Base-by-base conservation (phyloP, 2,329 filamentous ascomycete species). In the Monosporascus sp. region DNA sequence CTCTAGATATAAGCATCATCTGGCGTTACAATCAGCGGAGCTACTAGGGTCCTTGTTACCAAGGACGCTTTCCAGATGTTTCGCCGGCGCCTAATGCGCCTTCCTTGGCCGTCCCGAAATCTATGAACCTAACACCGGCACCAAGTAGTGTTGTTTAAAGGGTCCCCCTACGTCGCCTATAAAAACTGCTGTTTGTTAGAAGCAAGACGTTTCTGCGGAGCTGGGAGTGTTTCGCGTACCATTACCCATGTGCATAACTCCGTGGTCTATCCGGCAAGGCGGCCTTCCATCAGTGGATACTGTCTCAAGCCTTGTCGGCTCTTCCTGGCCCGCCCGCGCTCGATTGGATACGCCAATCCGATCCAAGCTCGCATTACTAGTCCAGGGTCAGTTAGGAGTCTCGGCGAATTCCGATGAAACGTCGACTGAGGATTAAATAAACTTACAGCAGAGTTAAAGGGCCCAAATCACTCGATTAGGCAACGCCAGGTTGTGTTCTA, bases 301-400 rank as follows among this genome's bases (percentile, higher is more conserved):
- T 2, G 51, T 58, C 48, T 58, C 56, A 7, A 56, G 18, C 22
- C 22, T 20, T 15, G 24, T 51, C 28, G 40, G 54, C 22, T 51
- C 22, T 14, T 51, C 44, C 35, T 47, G 51, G 31, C 35, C 50
- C 41, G 38, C 35, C 40, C 28, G 22, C 44, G 35, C 2, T 51
- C 43, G 3, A 31, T 40, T 20, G 51, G 54, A 35, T 56, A 58
- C 2, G 54, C 45, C 7, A 56, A 50, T 9, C 48, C 51, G 31
- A 58, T 41, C 40, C 54, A 54, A 9, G 56, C 54, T 50, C 56
- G 54, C 47, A 51, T 52, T 18, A 56, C 54, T 58, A 35, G 31
- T 35, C 31, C 11, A 14, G 31, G 31, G 31, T 35, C 11, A 35
- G 31, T 31, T 5, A n/a, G 9, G 28, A 3, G 14, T 14, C 31